Conservation (phyloP, 163 green algal species). For the Volvox carteri region DNA sequence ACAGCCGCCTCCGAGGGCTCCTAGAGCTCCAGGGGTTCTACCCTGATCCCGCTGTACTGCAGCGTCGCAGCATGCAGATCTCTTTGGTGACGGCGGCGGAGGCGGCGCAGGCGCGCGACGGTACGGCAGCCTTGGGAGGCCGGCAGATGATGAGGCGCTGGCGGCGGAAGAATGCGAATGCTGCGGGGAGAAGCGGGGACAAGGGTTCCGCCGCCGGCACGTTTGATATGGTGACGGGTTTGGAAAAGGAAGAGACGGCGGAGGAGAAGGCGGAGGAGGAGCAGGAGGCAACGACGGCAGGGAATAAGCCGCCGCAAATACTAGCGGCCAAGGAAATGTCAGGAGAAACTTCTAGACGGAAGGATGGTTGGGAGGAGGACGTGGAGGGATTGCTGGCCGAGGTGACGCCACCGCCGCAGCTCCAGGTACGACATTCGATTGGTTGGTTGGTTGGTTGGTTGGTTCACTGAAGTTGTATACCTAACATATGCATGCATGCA, state of each 20-base stretch:
- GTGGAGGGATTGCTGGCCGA: background rate
- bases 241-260: too few relatives aligned
- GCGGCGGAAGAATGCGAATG: background rate
- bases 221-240: too few relatives aligned
- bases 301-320: too few relatives aligned
- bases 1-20: conserved; percentile 45
- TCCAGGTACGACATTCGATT: too few relatives aligned
- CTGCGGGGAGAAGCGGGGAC: too few relatives aligned
- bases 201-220: background rate
- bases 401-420: conserved; percentile 19
- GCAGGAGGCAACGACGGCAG: background rate
- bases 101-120: conserved; percentile 32
- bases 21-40: conserved; percentile 47
- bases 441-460: too few relatives aligned
- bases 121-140: conserved; percentile 9
- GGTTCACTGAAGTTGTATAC: too few relatives aligned
- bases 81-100: conserved; percentile 50
- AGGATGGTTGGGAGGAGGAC: background rate
- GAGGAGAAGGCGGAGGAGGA: background rate
- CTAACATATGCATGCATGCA: too few relatives aligned
- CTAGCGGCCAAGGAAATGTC: too few relatives aligned
- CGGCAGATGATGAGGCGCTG: conserved; percentile 2
- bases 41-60: conserved; percentile 38
- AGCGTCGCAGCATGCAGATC: conserved; percentile 49
- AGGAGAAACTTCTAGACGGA: too few relatives aligned